A percentile compares a stretch with the other conserved stretches of the same genome.
Evolutionary conservation across 192 early-diverging fungal species (phyloP).

Genomic region (Gamsiella multidivaricata): DNA sequence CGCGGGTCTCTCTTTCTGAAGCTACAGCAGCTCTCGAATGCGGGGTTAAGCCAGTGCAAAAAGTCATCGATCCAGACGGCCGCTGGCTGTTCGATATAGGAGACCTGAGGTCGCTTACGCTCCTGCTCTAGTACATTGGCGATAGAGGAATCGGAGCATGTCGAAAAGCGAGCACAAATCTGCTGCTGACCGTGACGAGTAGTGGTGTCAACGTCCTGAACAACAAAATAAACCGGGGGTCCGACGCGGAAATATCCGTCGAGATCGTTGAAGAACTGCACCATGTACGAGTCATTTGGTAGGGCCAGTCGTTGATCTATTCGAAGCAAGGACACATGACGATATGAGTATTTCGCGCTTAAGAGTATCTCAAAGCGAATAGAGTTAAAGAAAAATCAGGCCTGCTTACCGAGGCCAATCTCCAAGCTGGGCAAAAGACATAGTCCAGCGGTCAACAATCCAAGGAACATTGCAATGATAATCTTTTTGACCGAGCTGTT

Average conservation of each 20-base stretch:
- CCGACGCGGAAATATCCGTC: slow-evolving; percentile 70
- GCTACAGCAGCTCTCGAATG: slow-evolving; percentile 65
- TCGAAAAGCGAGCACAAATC: slow-evolving; percentile 69
- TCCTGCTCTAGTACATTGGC: slow-evolving; percentile 74
- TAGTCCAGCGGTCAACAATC: slow-evolving; percentile 60
- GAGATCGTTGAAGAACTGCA: slow-evolving; percentile 71
- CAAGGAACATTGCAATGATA: slow-evolving; percentile 61
- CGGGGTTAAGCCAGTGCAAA: slow-evolving; percentile 72
- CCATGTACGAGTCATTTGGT: slow-evolving; percentile 72
- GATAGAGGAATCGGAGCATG: slow-evolving; percentile 61
- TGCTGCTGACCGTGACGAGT: slow-evolving; percentile 58
- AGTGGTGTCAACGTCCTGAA: slow-evolving; percentile 61
- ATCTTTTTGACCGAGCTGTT: slow-evolving; percentile 54
- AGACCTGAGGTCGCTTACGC: slow-evolving; percentile 67
- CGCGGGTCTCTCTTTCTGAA: slow-evolving; percentile 54
- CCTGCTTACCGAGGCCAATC: slow-evolving; percentile 61
- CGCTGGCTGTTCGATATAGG: slow-evolving; percentile 71
- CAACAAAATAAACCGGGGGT: slow-evolving; percentile 75
- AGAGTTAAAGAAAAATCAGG: not conserved
- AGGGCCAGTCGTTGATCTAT: slow-evolving; percentile 70
- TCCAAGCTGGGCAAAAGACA: slow-evolving; percentile 60
- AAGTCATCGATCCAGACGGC: slow-evolving; percentile 75
- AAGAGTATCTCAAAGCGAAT: no score
- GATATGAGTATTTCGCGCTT: no score
- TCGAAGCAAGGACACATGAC: not conserved